Base-by-base conservation (phyloP, 441 rosid species). In the Mallotus japonicus region DNA sequence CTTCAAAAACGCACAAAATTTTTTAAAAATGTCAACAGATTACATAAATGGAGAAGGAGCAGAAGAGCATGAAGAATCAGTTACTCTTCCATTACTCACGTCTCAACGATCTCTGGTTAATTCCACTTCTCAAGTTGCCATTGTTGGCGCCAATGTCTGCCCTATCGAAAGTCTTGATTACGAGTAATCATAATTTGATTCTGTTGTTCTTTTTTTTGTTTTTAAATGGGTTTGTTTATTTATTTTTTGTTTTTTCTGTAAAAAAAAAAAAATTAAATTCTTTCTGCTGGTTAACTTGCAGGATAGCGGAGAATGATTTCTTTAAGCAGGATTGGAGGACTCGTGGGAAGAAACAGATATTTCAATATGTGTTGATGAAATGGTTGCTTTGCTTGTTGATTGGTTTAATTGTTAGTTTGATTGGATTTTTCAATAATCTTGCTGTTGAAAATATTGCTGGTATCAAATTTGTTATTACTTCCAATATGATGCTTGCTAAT, bases 141-240 rank as follows among this genome's bases (percentile, higher is more conserved):
- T 91, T 59, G 96, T 93, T 49, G 98, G 98, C 28, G 81, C 88
- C 72, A 78, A 86, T 60, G 68, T 90, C 62, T 89, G 90, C 78
- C 93, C 92, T 19, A 87, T 93, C 62, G 96, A 93, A 74, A 91
- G 97, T 78, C 94, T 93, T 44, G 98, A 93, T 71, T 93, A 93
- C 77, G 98, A 91, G 98, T 93, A 85, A 72, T 72, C 42, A 24
- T 24, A 24, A 24, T 24, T 24, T 24, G 28, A 24, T 24, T 24
- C 28, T 24, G 28, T 24, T 24, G 28, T 8, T 5, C 32, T 9
- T 4, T 5, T 16, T 3, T 44, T 15, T 5, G 3, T 16, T 0
- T 17, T 5, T 63, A 0, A 24, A 24, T 24, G 28, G 28, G 28
- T 24, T 24, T 24, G 28, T 24, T 24, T 24, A 24, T 24, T 24